Evolutionary conservation across 495 filamentous ascomycete genomes (phyloP), one percentile per base, ranked within the genome.

Genomic region (Neurospora intermedia): DNA sequence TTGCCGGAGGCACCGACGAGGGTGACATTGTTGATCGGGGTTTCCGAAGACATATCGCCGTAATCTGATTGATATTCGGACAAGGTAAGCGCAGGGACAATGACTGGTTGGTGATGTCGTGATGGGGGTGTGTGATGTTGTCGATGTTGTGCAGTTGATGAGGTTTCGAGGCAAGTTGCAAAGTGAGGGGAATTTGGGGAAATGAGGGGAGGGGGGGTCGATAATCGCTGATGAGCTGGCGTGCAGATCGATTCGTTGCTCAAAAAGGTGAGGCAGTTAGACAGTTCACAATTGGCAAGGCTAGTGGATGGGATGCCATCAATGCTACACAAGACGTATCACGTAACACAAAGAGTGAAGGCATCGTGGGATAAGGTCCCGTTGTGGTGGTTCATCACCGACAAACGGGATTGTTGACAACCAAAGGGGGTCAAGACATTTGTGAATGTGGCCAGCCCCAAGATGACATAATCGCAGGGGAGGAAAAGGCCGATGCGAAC

Each of bases 1-100:
- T 79, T 82, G 70, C 78, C 83, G 77, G 82, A 78, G 79, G 84
- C 80, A 70, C 81, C 80, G 40, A 80, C 75, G 1, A 82, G 69
- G 72, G 75, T 66, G 11, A 82, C 73, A 8, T 76, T 81, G 43
- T 75, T 46, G 43, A 78, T 73, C 1, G 46, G 23, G 69, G 35
- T 20, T 39, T 69, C 69, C 9, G 31, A 43, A 18, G 41, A 5
- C 38, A 70, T 70, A 16, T n/a, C 7, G n/a, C 4, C 6, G 69
- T 13, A 2, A 20, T 20, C 43, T 20, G 35, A 20, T 70, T 20
- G 35, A 20, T 70, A 4, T 9, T 40, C 13, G 5, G 69, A 40
- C 7, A 42, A 38, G 69, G 69, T 38, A 43, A 39, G 69, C 8
- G 8, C 11, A 31, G 27, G 27, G 27, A 31, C 27, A 31, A 31